phyloP scores from a whole-genome alignment of 768 basidiomycete genomes.

The Paxillus rubicundulus region DNA sequence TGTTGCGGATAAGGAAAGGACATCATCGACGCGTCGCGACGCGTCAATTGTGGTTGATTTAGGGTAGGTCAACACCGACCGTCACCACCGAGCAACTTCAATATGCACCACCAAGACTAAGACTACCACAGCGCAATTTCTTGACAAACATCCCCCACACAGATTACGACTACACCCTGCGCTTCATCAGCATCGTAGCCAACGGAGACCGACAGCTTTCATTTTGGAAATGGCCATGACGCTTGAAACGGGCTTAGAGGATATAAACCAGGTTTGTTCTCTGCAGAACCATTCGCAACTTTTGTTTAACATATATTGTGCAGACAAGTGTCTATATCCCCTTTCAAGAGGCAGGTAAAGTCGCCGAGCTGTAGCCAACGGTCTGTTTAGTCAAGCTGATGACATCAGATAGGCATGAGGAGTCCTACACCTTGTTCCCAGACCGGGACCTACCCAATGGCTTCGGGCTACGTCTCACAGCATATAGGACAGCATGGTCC shows the following conservation, averaged over 20 bases:
- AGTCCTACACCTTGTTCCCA: constrained; percentile 26
- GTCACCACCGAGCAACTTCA: constrained; percentile 3
- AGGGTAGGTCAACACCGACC: constrained; percentile 45
- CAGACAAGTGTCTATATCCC: constrained; percentile 34
- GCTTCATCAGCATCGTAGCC: too few species aligned
- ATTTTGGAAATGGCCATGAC: constrained; percentile 8
- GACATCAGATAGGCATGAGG: constrained; percentile 15
- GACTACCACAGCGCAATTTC: too few species aligned
- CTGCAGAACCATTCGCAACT: not conserved
- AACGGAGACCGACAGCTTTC: too few species aligned
- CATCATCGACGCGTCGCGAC: constrained; percentile 47
- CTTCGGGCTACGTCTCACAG: constrained; percentile 43
- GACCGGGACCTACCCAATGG: constrained; percentile 32
- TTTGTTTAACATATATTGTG: constrained; percentile 7
- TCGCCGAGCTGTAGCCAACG: not conserved
- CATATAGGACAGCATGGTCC: constrained; percentile 57
- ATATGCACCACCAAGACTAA: too few species aligned
- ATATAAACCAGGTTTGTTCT: constrained; percentile 25
- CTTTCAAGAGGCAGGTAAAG: constrained; percentile 19
- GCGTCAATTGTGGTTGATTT: constrained; percentile 44
- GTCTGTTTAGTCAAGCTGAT: not conserved
- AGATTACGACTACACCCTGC: too few species aligned
- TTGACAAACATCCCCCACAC: too few species aligned
- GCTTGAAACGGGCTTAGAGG: constrained; percentile 16
- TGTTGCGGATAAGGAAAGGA: constrained; percentile 15